Conservation (phyloP, 352 stramenopile genomes). For the Phytopythium litorale region DNA sequence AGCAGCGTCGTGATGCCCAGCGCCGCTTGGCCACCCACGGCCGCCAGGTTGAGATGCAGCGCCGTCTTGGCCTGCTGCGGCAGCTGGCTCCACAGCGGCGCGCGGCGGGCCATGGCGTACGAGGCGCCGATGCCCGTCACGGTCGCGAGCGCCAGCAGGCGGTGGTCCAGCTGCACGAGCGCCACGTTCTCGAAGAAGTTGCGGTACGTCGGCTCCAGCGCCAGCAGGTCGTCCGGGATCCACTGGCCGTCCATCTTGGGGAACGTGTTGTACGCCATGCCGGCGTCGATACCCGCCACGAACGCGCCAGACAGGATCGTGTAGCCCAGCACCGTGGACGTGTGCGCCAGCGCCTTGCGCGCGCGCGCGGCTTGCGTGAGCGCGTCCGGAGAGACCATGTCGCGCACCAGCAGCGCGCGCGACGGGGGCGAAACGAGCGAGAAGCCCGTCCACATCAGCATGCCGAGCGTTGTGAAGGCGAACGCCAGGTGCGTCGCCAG, state of each 20-base stretch:
- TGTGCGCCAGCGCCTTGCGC: slow-evolving; percentile 57
- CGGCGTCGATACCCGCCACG: slow-evolving; percentile 98
- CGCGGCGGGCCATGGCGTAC: slow-evolving; percentile 64
- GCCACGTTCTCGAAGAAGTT: slow-evolving; percentile 99
- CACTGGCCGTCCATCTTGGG: slow-evolving; percentile 94
- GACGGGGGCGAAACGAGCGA: slow-evolving; percentile 84
- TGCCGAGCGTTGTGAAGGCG: slow-evolving; percentile 95
- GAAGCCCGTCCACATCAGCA: slow-evolving; percentile 95
- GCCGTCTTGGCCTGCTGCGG: slow-evolving; percentile 70
- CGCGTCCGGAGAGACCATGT: slow-evolving; percentile 81
- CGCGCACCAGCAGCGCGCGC: slow-evolving; percentile 44
- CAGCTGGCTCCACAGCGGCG: slow-evolving; percentile 84
- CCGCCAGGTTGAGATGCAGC: slow-evolving; percentile 72
- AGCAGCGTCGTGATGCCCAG: slow-evolving; percentile 98
- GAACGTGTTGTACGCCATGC: slow-evolving; percentile 98
- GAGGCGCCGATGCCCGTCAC: slow-evolving; percentile 60
- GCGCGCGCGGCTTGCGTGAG: slow-evolving; percentile 59
- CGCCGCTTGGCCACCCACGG: slow-evolving; percentile 77
- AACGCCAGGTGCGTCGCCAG: slow-evolving; percentile 96
- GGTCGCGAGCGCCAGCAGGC: slow-evolving; percentile 93
- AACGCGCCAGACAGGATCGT: slow-evolving; percentile 92
- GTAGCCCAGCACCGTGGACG: slow-evolving; percentile 67
- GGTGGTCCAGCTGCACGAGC: slow-evolving; percentile 98
- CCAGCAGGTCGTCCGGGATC: slow-evolving; percentile 94
- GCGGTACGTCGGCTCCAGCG: slow-evolving; percentile 84